Percentiles rank a stretch among this genome's conserved stretches.
Evolutionary conservation across 805 yeast species (phyloP).

Genomic region (Pichia scutulata): DNA sequence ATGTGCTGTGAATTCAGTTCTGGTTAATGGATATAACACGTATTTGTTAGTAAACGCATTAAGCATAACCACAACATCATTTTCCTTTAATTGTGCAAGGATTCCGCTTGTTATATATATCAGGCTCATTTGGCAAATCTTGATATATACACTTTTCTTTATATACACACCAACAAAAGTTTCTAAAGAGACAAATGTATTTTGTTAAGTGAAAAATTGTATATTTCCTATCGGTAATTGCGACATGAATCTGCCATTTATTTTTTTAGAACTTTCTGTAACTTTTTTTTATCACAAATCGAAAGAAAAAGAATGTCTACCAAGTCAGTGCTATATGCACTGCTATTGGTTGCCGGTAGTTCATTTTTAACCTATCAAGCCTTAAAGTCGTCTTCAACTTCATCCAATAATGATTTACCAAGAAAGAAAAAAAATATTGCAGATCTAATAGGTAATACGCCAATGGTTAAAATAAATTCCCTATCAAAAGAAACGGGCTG

Average conservation of each 20-base stretch:
- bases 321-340: background rate
- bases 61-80: constrained; percentile 1
- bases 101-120: background rate
- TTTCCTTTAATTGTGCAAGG: background rate
- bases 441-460: constrained; percentile 86
- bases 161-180: background rate
- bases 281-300: background rate
- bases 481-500: constrained; percentile 69
- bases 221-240: background rate
- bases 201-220: background rate
- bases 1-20: constrained; percentile 17
- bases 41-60: constrained; percentile 9
- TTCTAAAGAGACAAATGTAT: background rate
- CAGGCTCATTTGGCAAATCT: background rate
- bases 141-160: background rate
- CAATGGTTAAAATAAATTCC: constrained; percentile 65
- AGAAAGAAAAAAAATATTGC: constrained; percentile 16
- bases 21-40: constrained; percentile 11
- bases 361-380: constrained; percentile 3
- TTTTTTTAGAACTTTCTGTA: background rate
- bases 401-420: constrained; percentile 6
- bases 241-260: background rate
- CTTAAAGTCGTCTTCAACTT: background rate
- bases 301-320: background rate
- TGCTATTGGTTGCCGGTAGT: constrained; percentile 6